Evolutionary conservation across 306 rosid genomes (phyloP).

Genomic region (Prunus campanulata): DNA sequence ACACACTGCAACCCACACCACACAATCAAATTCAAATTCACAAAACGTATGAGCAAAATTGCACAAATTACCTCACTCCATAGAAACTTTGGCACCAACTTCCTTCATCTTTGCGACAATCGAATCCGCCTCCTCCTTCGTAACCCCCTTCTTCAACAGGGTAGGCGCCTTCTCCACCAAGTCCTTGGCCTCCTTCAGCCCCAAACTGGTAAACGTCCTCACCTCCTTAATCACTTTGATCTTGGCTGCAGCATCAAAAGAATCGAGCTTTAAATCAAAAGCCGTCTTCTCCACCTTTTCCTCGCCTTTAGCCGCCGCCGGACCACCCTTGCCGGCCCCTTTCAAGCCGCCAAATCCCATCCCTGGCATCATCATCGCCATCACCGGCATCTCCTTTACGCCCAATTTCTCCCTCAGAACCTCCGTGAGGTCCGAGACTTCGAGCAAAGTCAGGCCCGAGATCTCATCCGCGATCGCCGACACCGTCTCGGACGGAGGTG

Average conservation of each 20-base stretch:
- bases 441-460: conserved; percentile 58
- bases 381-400: conserved; percentile 68
- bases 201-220: conserved; percentile 79
- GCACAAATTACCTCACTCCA: conserved; percentile 68
- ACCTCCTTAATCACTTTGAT: conserved; percentile 93
- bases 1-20: background rate
- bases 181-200: conserved; percentile 96
- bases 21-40: conserved; percentile 1
- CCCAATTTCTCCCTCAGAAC: conserved; percentile 68
- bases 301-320: conserved; percentile 37
- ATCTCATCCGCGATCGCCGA: conserved; percentile 67
- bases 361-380: conserved; percentile 84
- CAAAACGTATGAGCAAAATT: background rate
- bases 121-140: conserved; percentile 79
- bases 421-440: conserved; percentile 73
- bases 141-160: conserved; percentile 83
- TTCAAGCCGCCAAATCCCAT: conserved; percentile 53
- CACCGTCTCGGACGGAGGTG: conserved; percentile 39
- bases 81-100: conserved; percentile 77
- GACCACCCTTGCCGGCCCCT: conserved; percentile 44
- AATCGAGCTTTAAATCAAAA: conserved; percentile 84
- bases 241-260: conserved; percentile 71
- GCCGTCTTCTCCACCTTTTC: conserved; percentile 77
- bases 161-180: conserved; percentile 90
- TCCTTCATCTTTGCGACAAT: conserved; percentile 85